Conservation (phyloP, 495 filamentous ascomycete genomes). For the Mytilinidion resinicola region DNA sequence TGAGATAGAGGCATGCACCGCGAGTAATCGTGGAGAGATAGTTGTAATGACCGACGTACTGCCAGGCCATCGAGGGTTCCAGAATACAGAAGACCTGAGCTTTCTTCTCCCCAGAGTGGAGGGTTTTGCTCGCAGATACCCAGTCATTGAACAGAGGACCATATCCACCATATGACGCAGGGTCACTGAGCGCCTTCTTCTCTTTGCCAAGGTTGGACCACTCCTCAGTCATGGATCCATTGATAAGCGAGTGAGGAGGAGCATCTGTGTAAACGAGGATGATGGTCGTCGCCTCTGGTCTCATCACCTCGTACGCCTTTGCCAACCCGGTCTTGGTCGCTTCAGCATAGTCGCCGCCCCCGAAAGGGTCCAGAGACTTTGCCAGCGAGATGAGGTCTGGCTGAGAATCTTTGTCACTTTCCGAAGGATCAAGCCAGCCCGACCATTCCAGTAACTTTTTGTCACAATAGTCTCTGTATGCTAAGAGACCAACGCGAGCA, state of each 20-base stretch:
- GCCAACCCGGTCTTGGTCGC: conserved; percentile 44
- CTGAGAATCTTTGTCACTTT: neutral
- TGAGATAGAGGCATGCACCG: conserved; percentile 36
- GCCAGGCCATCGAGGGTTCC: conserved; percentile 9
- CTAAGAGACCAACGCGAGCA: conserved; percentile 40
- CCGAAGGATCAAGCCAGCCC: conserved; percentile 31
- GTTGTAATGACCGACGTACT: conserved; percentile 24
- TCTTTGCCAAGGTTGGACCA: conserved; percentile 29
- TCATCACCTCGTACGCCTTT: conserved; percentile 41
- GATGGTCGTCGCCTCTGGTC: conserved; percentile 41
- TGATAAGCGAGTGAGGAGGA: conserved; percentile 34
- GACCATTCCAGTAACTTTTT: conserved; percentile 37
- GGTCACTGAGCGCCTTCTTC: conserved; percentile 21
- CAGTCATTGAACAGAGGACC: conserved; percentile 40
- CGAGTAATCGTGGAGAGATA: conserved; percentile 39
- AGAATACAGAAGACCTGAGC: conserved; percentile 40
- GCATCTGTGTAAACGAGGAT: conserved; percentile 46
- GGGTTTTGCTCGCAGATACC: conserved; percentile 32
- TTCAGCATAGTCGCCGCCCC: conserved; percentile 40
- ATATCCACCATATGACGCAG: conserved; percentile 26
- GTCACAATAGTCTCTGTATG: conserved; percentile 42
- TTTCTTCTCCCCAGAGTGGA: conserved; percentile 32
- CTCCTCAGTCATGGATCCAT: conserved; percentile 1
- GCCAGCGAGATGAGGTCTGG: conserved; percentile 2
- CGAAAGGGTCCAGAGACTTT: conserved; percentile 6